A percentile compares a stretch with the other conserved stretches of the same genome.
Conservation (phyloP, 2,329 filamentous ascomycete genomes). For the Paraconiothyrium sp. region DNA sequence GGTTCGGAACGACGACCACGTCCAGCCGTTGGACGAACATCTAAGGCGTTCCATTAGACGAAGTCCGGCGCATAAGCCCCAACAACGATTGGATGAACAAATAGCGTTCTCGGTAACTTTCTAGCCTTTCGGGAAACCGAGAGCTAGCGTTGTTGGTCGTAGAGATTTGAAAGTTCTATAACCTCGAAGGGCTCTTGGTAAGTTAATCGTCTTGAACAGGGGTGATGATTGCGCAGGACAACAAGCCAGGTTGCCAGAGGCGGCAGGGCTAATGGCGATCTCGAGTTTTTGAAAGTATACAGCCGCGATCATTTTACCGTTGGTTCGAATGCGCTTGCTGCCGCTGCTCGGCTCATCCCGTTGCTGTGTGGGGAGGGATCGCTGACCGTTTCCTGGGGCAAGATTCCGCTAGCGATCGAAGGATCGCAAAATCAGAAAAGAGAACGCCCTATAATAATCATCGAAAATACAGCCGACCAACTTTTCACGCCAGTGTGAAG, state of each 20-base stretch:
- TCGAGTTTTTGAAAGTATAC: no score
- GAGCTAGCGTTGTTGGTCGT: background rate
- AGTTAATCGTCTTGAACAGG: no score
- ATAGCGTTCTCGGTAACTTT: background rate
- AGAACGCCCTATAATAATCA: no score
- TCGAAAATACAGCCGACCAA: no score
- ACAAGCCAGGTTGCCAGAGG: no score
- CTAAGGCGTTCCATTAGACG: background rate
- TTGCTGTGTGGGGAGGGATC: background rate
- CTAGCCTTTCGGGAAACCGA: no score
- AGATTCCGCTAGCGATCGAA: conserved; percentile 43
- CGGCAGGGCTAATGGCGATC: no score
- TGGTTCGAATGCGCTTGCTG: no score
- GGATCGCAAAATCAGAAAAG: no score
- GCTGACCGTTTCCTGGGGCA: background rate
- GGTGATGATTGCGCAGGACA: no score
- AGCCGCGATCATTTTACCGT: no score
- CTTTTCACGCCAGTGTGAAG: no score
- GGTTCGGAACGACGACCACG: background rate
- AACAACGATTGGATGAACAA: background rate
- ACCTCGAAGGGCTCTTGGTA: background rate
- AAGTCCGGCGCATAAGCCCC: background rate
- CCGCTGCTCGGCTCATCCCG: background rate
- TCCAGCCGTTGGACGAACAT: background rate
- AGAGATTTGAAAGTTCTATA: background rate